phyloP scores from a whole-genome alignment of 169 alveolate genomes.

The Amoebophrya sp. region DNA sequence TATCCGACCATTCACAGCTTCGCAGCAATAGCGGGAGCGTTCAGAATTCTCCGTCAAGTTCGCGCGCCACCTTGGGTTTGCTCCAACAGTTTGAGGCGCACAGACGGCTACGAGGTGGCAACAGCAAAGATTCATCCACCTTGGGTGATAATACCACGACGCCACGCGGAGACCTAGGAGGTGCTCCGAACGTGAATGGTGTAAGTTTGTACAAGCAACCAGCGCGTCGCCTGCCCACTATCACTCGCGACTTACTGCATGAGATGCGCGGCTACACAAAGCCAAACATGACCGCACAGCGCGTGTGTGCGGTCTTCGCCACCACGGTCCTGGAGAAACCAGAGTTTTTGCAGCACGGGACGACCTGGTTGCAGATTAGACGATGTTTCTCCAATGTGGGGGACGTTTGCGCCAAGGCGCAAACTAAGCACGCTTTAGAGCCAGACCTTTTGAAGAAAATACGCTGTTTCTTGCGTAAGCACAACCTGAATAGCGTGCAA shows the following conservation, averaged over 20 bases:
- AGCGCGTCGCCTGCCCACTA: background rate
- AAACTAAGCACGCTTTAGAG: background rate
- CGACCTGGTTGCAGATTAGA: background rate
- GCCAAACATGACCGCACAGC: background rate
- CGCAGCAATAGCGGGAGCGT: background rate
- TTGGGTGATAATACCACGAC: background rate
- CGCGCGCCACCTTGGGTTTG: background rate
- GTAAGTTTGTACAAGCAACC: background rate
- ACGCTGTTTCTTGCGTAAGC: background rate
- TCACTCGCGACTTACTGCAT: background rate
- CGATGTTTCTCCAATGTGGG: background rate
- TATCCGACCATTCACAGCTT: no score
- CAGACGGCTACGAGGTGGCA: background rate
- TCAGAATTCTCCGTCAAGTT: background rate
- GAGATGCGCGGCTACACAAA: background rate
- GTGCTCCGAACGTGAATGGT: background rate
- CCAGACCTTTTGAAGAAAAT: background rate
- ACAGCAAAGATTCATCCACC: background rate
- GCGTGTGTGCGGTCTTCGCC: background rate
- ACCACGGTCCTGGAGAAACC: background rate
- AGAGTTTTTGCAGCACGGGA: background rate
- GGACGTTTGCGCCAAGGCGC: background rate
- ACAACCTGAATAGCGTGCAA: background rate
- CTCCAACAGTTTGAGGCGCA: background rate
- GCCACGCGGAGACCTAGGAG: background rate